These are phyloP conservation scores for Phialophora chinensis DNA, from an alignment of 2,329 filamentous ascomycete genomes.

Conservation along the genomic window DNA sequence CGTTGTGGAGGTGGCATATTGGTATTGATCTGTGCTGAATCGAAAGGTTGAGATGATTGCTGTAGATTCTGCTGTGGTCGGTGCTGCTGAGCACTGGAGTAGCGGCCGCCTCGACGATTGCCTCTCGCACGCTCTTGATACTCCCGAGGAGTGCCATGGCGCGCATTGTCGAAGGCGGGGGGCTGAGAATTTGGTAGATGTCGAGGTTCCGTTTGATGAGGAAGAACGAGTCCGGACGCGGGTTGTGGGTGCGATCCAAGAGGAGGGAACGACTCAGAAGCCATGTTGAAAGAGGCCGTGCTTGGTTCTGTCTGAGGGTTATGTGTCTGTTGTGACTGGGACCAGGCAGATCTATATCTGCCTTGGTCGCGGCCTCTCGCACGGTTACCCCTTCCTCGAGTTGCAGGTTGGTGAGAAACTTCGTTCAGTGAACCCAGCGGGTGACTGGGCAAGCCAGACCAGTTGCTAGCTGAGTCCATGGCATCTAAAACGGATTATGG, in stretches of 20 bases:
- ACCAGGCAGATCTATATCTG: constrained; percentile 7
- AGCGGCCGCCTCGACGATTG: constrained; percentile 13
- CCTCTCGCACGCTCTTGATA: constrained; percentile 35
- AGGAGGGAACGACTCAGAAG: constrained; percentile 24
- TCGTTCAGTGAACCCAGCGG: constrained; percentile 22
- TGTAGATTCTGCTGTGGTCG: constrained; percentile 9
- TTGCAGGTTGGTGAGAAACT: constrained; percentile 12
- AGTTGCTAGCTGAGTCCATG: constrained; percentile 16
- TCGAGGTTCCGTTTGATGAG: not conserved
- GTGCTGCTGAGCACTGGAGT: constrained; percentile 17
- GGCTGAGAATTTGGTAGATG: constrained; percentile 11
- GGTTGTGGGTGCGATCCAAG: constrained; percentile 8
- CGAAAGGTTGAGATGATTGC: not conserved
- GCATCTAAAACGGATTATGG: not conserved
- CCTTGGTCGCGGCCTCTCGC: constrained; percentile 10
- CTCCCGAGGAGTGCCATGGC: constrained; percentile 29
- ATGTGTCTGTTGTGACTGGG: constrained; percentile 6
- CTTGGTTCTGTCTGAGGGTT: not conserved
- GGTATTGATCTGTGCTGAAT: constrained; percentile 10
- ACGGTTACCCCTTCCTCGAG: constrained; percentile 18
- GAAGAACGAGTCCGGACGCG: not conserved
- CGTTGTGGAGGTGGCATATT: constrained; percentile 25
- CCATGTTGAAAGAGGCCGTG: not conserved
- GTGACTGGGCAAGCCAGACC: constrained; percentile 21
- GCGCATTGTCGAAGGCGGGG: constrained; percentile 11